Conservation (phyloP, 371 early-diverging fungal genomes). For the Mucor sp. region DNA sequence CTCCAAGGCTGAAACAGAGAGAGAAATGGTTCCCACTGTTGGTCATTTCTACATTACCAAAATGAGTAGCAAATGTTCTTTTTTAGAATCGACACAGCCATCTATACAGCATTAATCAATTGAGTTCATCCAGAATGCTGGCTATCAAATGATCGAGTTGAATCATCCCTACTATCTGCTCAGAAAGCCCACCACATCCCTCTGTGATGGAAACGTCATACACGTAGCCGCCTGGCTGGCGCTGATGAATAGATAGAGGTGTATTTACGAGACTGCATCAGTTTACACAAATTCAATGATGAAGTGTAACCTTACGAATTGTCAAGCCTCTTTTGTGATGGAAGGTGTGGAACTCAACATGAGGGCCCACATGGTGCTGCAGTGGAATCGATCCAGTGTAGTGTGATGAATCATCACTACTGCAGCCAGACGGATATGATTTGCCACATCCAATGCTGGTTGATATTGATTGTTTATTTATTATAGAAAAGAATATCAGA, state of each 20-base stretch:
- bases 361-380: neutral
- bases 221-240: no score
- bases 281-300: neutral
- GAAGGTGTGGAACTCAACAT: neutral
- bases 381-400: no score
- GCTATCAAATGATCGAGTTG: no score
- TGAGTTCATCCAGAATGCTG: no score
- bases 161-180: no score
- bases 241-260: neutral
- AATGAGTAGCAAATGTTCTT: neutral
- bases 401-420: neutral
- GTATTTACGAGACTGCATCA: neutral
- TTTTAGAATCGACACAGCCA: neutral
- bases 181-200: no score
- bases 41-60: neutral
- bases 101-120: no score
- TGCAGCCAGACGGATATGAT: neutral
- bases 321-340: neutral
- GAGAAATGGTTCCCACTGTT: slow-evolving; percentile 1
- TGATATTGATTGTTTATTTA: no score
- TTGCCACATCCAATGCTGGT: neutral
- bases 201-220: no score
- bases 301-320: neutral
- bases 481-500: no score
- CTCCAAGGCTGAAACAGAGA: neutral